These are phyloP conservation scores for Backusella psychrophila DNA, from an alignment of 192 early-diverging fungal genomes.

Conservation along the genomic window DNA sequence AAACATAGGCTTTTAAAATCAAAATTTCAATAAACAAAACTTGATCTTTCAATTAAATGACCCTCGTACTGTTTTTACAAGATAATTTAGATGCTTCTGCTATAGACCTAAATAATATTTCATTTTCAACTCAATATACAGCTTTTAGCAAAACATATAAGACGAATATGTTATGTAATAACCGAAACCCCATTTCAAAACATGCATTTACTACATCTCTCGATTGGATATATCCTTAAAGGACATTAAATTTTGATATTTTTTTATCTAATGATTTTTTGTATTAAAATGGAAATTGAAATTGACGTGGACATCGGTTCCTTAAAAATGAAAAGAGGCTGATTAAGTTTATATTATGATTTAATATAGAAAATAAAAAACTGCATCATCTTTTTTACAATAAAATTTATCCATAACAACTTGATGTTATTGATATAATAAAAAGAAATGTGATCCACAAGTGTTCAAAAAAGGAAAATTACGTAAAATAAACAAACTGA, in stretches of 20 bases:
- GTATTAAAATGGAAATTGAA: neutral
- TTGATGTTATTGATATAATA: neutral
- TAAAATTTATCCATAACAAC: neutral
- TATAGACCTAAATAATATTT: neutral
- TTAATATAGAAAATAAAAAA: neutral
- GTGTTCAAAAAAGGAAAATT: neutral
- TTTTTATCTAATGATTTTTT: neutral
- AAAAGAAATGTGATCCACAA: neutral
- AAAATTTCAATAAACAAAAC: neutral
- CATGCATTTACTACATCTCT: neutral
- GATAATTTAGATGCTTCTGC: neutral
- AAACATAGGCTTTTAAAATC: neutral
- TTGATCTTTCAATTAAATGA: neutral
- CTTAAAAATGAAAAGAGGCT: neutral
- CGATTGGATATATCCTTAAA: neutral
- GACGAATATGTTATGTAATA: neutral
- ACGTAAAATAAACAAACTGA: neutral
- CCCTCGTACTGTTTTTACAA: no score
- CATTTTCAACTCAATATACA: neutral
- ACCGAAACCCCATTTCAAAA: neutral
- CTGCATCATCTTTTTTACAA: neutral
- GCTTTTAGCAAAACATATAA: neutral
- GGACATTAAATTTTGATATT: neutral
- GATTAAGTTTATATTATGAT: neutral
- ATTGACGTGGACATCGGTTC: neutral